A percentile compares a stretch with the other conserved stretches of the same genome.
These are phyloP conservation scores for sorghum (Sorghum bicolor) DNA, from an alignment of 176 grass and related monocot species.

Conservation along the genomic window Sorghum_bicolor_NCBIv3 NC_012870.2:23908001-23908500, in stretches of 20 bases:
- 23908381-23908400: too few relatives aligned
- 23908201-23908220: neutral
- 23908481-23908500: too few relatives aligned
- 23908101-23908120: constrained; percentile 49
- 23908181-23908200: neutral
- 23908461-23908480: too few relatives aligned
- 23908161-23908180: neutral
- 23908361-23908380: too few relatives aligned
- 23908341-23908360: too few relatives aligned
- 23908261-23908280: too few relatives aligned
- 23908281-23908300: neutral
- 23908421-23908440: too few relatives aligned
- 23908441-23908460: too few relatives aligned
- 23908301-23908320: neutral
- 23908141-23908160: neutral
- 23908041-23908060: constrained; percentile 75
- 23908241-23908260: too few relatives aligned
- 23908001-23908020: constrained; percentile 59
- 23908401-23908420: too few relatives aligned
- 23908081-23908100: constrained; percentile 67
- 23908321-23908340: too few relatives aligned
- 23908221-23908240: too few relatives aligned
- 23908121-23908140: constrained; percentile 49
- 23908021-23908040: constrained; percentile 46
- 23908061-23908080: constrained; percentile 58